These are phyloP conservation scores for Penicillium sp. DNA, from an alignment of 2,329 filamentous ascomycete genomes.

Conservation along the genomic window DNA sequence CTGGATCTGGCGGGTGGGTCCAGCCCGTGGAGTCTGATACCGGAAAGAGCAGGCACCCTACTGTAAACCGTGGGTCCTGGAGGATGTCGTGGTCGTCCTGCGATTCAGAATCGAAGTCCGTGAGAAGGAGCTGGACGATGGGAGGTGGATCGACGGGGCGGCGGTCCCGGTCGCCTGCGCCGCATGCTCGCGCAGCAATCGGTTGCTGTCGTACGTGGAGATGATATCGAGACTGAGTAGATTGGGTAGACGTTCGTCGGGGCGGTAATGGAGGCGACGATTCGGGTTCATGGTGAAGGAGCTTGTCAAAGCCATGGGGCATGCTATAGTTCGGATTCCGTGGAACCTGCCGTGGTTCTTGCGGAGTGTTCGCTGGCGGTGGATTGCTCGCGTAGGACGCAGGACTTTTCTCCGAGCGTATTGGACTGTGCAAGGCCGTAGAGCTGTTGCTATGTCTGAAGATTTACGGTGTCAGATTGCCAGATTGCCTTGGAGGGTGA, in stretches of 20 bases:
- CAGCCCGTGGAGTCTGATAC: conserved; percentile 22
- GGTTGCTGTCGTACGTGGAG: conserved; percentile 49
- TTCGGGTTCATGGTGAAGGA: conserved; percentile 33
- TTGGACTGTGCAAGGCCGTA: conserved; percentile 29
- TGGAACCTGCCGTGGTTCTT: conserved; percentile 11
- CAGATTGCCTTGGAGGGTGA: not conserved
- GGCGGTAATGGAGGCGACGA: conserved; percentile 24
- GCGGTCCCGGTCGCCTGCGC: conserved; percentile 47
- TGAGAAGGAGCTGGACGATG: conserved; percentile 47
- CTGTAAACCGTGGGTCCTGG: conserved; percentile 42
- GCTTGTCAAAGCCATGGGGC: conserved; percentile 38
- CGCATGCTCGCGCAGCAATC: conserved; percentile 46
- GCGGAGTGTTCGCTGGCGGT: conserved; percentile 6
- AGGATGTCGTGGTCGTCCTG: conserved; percentile 39
- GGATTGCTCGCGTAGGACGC: conserved; percentile 14
- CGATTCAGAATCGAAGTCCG: conserved; percentile 43
- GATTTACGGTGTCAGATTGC: conserved; percentile 18
- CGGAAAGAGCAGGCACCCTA: conserved; percentile 45
- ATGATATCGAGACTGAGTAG: conserved; percentile 34
- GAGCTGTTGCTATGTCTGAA: conserved; percentile 29
- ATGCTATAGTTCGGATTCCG: conserved; percentile 27
- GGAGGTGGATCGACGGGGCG: conserved; percentile 49
- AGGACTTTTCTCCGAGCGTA: conserved; percentile 29
- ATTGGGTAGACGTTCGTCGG: conserved; percentile 22
- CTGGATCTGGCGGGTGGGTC: conserved; percentile 15